Conservation (phyloP, 352 stramenopile genomes). For the Blastocystis sp. region DNA sequence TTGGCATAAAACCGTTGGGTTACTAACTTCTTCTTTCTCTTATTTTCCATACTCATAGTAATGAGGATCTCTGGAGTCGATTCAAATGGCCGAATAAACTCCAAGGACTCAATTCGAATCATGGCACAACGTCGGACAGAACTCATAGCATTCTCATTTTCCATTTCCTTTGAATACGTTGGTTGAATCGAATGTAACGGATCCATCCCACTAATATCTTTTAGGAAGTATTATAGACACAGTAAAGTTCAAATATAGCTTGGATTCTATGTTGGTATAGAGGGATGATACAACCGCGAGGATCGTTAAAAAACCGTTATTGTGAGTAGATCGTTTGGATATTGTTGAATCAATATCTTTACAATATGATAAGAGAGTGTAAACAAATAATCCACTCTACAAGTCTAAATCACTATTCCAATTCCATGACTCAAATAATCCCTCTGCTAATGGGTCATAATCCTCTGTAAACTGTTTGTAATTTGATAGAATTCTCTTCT, state of each 20-base stretch:
- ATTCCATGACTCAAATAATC: constrained; percentile 56
- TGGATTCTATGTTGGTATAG: neutral
- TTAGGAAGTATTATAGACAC: neutral
- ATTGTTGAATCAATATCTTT: neutral
- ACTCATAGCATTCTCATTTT: constrained; percentile 60
- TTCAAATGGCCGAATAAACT: constrained; percentile 50
- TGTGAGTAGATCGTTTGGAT: neutral
- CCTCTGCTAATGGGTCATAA: constrained; percentile 44
- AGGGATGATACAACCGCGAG: neutral
- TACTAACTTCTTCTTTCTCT: constrained; percentile 58
- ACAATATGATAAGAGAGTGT: neutral
- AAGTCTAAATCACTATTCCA: constrained; percentile 1
- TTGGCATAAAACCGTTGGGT: constrained; percentile 24
- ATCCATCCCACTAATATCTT: constrained; percentile 3
- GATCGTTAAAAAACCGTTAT: neutral
- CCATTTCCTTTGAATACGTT: constrained; percentile 61
- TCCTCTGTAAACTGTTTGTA: constrained; percentile 19
- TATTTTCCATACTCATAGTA: constrained; percentile 61
- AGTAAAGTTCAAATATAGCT: neutral
- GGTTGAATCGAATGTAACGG: neutral
- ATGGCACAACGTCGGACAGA: constrained; percentile 47
- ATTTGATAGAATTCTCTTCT: constrained; percentile 19
- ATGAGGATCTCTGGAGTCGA: constrained; percentile 47
- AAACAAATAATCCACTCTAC: neutral
- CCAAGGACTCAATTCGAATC: constrained; percentile 42